Percentiles rank a stretch among this genome's conserved stretches.
phyloP scores from a whole-genome alignment of 495 filamentous ascomycete species.

The Xylaria scruposa region DNA sequence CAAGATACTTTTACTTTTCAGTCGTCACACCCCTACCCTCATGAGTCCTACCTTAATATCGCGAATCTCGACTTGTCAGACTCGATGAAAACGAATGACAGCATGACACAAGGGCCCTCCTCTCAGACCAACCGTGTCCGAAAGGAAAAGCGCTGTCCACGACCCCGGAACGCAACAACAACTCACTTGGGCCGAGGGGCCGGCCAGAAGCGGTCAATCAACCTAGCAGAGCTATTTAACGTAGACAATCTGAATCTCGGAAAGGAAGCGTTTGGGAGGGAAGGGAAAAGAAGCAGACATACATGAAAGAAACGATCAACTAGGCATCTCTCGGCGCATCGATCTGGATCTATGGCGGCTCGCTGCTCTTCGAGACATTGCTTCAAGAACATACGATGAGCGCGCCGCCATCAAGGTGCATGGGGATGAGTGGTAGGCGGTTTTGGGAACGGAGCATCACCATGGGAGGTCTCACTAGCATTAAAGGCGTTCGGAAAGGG shows the following conservation, averaged over 20 bases:
- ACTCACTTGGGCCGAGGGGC: constrained; percentile 59
- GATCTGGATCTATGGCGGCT: constrained; percentile 17
- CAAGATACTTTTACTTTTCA: constrained; percentile 74
- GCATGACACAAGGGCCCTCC: constrained; percentile 38
- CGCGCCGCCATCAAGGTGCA: constrained; percentile 13
- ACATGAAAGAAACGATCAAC: constrained; percentile 47
- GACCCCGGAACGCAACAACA: constrained; percentile 51
- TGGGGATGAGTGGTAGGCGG: constrained; percentile 16
- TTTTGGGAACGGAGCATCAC: constrained; percentile 20
- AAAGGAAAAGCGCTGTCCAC: constrained; percentile 45
- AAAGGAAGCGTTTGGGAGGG: constrained; percentile 69
- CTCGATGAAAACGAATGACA: constrained; percentile 38
- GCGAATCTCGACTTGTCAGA: constrained; percentile 60
- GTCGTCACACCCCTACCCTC: constrained; percentile 69
- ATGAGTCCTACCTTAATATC: constrained; percentile 70
- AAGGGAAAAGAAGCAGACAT: constrained; percentile 75
- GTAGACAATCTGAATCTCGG: constrained; percentile 69
- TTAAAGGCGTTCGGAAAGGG: constrained; percentile 26
- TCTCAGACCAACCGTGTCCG: constrained; percentile 32
- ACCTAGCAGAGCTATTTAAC: constrained; percentile 83
- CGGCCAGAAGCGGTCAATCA: constrained; percentile 80
- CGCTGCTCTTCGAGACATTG: constrained; percentile 21
- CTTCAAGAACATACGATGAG: constrained; percentile 9
- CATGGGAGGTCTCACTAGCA: constrained; percentile 18
- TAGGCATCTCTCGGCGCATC: constrained; percentile 25